Evolutionary conservation across 1,139 yeast genomes (phyloP), one percentile per base, ranked within the genome.

Genomic region (Saccharomycopsis hybrid): DNA sequence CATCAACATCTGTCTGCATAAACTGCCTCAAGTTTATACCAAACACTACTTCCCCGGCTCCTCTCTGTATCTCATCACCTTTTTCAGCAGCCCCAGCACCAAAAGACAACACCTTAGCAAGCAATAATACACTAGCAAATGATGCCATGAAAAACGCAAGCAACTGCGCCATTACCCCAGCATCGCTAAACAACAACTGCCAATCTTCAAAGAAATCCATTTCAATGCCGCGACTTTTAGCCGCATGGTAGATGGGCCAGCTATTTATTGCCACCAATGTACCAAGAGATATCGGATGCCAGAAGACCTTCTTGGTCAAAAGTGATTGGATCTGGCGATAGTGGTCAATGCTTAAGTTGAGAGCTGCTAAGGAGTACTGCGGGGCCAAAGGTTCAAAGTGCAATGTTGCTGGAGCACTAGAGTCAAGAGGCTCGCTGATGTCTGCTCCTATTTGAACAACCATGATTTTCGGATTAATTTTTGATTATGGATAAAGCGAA

Each of bases 261-360:
- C 60, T 7, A 42, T 47, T 47, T 3, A 35, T 18, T 2, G 35
- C 27, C 4, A 65, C 53, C n/a, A 69, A 39, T 3, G 70, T 44
- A 0, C 67, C 52, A 4, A 71, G 44, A 0, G 77, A 66, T 24
- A 67, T 46, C 4, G 76, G 77, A 55, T 80, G 78, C 69, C 73
- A 69, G 46, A 83, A 67, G 24, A 83, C 61, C 48, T 62, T 59
- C 51, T 65, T 68, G 58, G 77, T 80, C 48, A 80, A 72, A 37
- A 65, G 56, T 2, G 81, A 68, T 60, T 80, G 85, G 46, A 74
- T 67, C 61, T 76, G 82, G 52, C 82, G 71, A 53, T 77, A 71
- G 60, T 74, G 77, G 62, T 84, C 92, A 48, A 85, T 78, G 36
- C 82, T 79, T 51, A 84, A 66, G 50, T 77, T 78, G 50, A 82